Base-by-base conservation (phyloP, 2,329 filamentous ascomycete genomes). In the Fusarium hostae region DNA sequence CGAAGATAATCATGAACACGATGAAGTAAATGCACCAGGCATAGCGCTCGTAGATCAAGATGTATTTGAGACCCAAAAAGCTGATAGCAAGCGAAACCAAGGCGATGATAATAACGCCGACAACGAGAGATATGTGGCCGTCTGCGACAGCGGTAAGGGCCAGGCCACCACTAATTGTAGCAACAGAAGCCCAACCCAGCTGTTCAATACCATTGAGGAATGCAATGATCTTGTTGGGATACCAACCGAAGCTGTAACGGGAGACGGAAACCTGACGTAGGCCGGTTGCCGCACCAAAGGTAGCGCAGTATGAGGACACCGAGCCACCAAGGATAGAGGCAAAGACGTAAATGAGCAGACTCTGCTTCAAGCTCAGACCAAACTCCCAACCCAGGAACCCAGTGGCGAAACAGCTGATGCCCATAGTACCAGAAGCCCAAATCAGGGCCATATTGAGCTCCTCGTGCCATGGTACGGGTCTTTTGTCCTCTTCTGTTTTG, bases 371-470 rank as follows among this genome's bases (percentile, higher is more conserved):
- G 51, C 59, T 61, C 16, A 58, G 51, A 4, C 59, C 59, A 13
- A 61, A 61, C 40, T 61, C 59, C 59, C 59, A 61, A 4, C 59
- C 59, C 24, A 61, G 10, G 32, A 61, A 61, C 13, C 59, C 59
- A 47, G 59, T 61, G 12, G 59, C 59, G 24, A 61, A 61, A 22
- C 59, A 61, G 15, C 59, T 61, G 11, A 61, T 61, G 18, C 59
- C 59, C 51, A 61, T 61, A 2, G 59, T 61, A 6, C 59, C 59
- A 1, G 59, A 61, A 3, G 59, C 59, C 59, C 59, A 61, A 20
- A 61, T 61, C 32, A 61, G 26, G 10, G 59, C 59, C 59, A 61
- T 61, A 40, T 61, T 61, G 5, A 61, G 59, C n/a, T 61, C 59
- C 40, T 61, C 59, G 1, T 61, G 51, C 59, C 59, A 61, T 34